Base-by-base conservation (phyloP, 1,139 yeast species). In the Hansenula lynferdii region DNA sequence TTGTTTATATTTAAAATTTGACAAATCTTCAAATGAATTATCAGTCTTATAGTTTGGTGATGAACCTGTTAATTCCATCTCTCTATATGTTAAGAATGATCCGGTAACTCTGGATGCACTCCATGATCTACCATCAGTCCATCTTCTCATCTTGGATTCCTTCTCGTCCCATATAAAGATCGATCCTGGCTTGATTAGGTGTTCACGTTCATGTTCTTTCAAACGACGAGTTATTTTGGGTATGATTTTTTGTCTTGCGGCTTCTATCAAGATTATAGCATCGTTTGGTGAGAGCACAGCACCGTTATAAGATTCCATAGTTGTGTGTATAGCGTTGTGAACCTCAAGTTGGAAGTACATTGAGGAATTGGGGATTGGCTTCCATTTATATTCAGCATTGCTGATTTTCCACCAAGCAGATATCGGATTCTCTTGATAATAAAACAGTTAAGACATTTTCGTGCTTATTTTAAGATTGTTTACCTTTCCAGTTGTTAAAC, bases 51-150 rank as follows among this genome's bases (percentile, higher is more conserved):
- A n/a, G n/a, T n/a, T n/a, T n/a, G n/a, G n/a, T n/a, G n/a, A n/a
- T n/a, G n/a, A n/a, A 6, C 57, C 64, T 3, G 56, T 49, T 28
- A 64, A 58, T 42, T 74, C 79, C 67, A 80, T 72, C 55, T 82
- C 86, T 42, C 74, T 70, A 56, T 82, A 82, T 6, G 78, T 72
- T 32, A 82, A 61, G 50, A 82, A 82, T 2, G 76, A 70, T 2
- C 86, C 85, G 16, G 74, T 69, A 4, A 82, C 87, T 47, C 86
- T 67, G 0, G 85, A 76, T 3, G 89, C 85, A 42, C 80, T 71
- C 89, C 89, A 82, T 29, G 73, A 67, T 47, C 71, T 70, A 27
- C 89, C 86, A 52, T 82, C 90, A 2, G 90, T 82, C 90, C 90
- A 82, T 30, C 89, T 62, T 47, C 78, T 72, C 79, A 82, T 81